Base-by-base conservation (phyloP, 2,329 filamentous ascomycete species). In the Epichloe aotearoae region DNA sequence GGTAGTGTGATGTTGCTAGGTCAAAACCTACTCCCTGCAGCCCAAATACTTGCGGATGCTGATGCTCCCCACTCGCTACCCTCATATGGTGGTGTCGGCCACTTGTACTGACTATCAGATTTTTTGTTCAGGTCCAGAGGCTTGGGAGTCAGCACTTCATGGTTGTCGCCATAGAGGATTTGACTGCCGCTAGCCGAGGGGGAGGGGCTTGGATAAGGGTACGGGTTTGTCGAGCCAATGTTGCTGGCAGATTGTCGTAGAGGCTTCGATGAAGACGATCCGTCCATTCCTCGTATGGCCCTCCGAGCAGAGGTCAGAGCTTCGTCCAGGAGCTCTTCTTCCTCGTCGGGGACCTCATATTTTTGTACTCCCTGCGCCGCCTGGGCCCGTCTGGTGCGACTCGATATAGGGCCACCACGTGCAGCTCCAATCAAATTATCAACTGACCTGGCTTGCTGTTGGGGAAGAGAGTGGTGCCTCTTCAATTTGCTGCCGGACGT, bases 81-180 rank as follows among this genome's bases (percentile, higher is more conserved):
- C 62, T 95, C 90, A 59, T 96, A 95, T 3, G 93, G 91, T 20
- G 93, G 93, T 15, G 93, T 97, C 3, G 90, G 91, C 85, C 90
- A 96, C 69, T 95, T 93, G 60, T 78, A 73, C 55, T 77, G 70
- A 19, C 60, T 69, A 12, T 68, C 64, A 1, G 70, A 61, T 72
- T 78, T 76, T 63, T 80, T 80, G 61, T 75, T 73, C 50, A 87
- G 80, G 57, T 86, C 77, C 55, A 90, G 67, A 11, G 87, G 86
- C 66, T 84, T 87, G 8, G 84, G 80, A 2, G 83, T 77, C 36
- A 82, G 66, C 0, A 72, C 72, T 61, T 82, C 77, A 37, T 78
- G 73, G 26, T 76, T 74, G 37, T 83, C 80, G n/a, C 80, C 79
- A 64, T 91, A 95, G 30, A 85, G 75, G 30, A 85, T 76, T 48